Conservation (phyloP, 371 early-diverging fungal species). For the Mucor piriformis region DNA sequence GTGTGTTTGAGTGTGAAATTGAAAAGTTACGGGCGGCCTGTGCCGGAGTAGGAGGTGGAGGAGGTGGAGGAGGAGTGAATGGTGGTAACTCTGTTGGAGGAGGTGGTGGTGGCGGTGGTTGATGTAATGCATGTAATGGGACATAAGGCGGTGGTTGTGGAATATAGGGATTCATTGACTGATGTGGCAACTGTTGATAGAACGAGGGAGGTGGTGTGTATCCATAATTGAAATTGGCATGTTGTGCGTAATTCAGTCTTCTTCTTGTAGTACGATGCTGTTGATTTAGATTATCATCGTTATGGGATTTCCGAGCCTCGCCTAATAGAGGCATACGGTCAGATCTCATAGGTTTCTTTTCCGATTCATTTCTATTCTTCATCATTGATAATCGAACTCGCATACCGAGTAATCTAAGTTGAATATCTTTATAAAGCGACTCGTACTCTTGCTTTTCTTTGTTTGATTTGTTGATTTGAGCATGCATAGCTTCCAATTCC, state of each 20-base stretch:
- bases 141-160: neutral
- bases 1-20: neutral
- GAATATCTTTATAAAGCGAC: neutral
- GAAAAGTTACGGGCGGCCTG: neutral
- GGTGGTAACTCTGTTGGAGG: conserved; percentile 15
- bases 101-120: conserved; percentile 15
- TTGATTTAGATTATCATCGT: neutral
- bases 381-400: conserved; percentile 29
- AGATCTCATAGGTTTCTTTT: neutral
- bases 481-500: neutral
- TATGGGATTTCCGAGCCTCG: no score
- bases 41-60: conserved; percentile 1
- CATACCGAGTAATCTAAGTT: conserved; percentile 26
- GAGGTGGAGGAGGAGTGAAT: conserved; percentile 15
- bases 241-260: neutral
- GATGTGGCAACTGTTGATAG: conserved; percentile 3
- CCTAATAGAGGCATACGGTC: no score
- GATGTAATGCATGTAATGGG: neutral
- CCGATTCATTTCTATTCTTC: conserved; percentile 16
- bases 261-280: neutral
- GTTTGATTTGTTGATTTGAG: neutral
- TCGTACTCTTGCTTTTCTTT: neutral
- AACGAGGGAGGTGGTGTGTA: neutral
- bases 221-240: neutral
- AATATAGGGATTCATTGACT: conserved; percentile 1